Evolutionary conservation across 805 yeast genomes (phyloP).

Genomic region (Myxozyma geophila): DNA sequence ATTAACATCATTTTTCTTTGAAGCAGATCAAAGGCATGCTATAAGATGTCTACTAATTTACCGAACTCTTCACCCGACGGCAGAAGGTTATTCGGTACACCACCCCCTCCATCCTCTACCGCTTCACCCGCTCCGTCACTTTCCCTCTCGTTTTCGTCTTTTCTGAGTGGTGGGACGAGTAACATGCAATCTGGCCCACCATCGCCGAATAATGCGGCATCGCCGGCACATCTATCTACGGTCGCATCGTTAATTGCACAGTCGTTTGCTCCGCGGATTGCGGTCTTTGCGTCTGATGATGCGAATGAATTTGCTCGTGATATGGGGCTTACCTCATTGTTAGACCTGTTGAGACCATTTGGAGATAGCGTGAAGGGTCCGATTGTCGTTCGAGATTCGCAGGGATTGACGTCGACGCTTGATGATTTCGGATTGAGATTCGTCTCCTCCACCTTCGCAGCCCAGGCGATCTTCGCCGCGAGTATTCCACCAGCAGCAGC

Average conservation of each 20-base stretch:
- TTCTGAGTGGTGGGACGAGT: slow-evolving; percentile 19
- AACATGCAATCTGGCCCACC: slow-evolving; percentile 1
- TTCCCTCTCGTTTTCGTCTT: slow-evolving; percentile 28
- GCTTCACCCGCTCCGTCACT: slow-evolving; percentile 30
- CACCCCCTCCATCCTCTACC: slow-evolving; percentile 9
- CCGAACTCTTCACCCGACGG: slow-evolving; percentile 17
- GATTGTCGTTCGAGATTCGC: slow-evolving; percentile 58
- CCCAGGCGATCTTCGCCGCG: not conserved
- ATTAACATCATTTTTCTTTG: not conserved
- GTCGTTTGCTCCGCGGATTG: slow-evolving; percentile 58
- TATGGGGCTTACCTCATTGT: slow-evolving; percentile 51
- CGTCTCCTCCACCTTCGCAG: slow-evolving; percentile 14
- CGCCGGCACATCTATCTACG: slow-evolving; percentile 29
- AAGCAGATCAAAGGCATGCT: not conserved
- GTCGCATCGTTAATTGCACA: slow-evolving; percentile 38
- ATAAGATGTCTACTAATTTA: slow-evolving; percentile 3
- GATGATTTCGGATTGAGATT: slow-evolving; percentile 65
- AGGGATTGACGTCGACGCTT: slow-evolving; percentile 54
- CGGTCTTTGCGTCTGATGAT: slow-evolving; percentile 54
- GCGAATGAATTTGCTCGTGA: slow-evolving; percentile 53
- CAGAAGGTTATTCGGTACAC: slow-evolving; percentile 1
- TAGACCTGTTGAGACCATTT: slow-evolving; percentile 58
- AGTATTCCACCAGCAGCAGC: not conserved
- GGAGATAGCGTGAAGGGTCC: slow-evolving; percentile 57
- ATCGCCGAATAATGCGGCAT: slow-evolving; percentile 25